Conservation (phyloP, 331 rosid genomes). For the Cydonia oblonga region DNA sequence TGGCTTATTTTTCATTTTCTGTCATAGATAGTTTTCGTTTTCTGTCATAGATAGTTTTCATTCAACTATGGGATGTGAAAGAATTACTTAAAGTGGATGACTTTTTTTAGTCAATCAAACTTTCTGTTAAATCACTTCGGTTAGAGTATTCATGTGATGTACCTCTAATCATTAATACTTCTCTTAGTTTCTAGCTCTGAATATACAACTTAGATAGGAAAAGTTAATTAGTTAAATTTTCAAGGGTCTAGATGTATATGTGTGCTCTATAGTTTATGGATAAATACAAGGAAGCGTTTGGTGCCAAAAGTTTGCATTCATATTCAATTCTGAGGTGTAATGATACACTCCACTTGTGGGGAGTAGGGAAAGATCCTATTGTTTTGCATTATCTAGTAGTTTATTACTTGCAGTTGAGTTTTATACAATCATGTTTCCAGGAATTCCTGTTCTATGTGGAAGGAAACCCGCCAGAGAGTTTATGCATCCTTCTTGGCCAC, state of each 20-base stretch:
- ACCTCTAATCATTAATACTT: not conserved
- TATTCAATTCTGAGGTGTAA: not conserved
- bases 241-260: not conserved
- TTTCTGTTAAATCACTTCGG: not conserved
- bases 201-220: not conserved
- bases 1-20: not conserved
- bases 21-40: not conserved
- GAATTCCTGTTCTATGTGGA: constrained; percentile 18
- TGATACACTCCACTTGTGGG: not conserved
- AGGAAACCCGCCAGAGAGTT: constrained; percentile 8
- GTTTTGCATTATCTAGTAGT: not conserved
- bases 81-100: not conserved
- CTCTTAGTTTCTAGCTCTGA: not conserved
- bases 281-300: not conserved
- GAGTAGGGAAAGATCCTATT: not conserved
- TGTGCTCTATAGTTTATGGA: not conserved
- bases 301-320: not conserved
- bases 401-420: not conserved
- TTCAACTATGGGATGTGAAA: not conserved
- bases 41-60: not conserved
- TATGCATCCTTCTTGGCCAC: constrained; percentile 4
- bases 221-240: not conserved
- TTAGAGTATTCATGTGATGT: not conserved
- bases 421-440: constrained; percentile 15
- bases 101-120: not conserved